These are phyloP conservation scores for Adiantum capillusveneris DNA, from an alignment of 75 land plant genomes.

Conservation along the genomic window DNA sequence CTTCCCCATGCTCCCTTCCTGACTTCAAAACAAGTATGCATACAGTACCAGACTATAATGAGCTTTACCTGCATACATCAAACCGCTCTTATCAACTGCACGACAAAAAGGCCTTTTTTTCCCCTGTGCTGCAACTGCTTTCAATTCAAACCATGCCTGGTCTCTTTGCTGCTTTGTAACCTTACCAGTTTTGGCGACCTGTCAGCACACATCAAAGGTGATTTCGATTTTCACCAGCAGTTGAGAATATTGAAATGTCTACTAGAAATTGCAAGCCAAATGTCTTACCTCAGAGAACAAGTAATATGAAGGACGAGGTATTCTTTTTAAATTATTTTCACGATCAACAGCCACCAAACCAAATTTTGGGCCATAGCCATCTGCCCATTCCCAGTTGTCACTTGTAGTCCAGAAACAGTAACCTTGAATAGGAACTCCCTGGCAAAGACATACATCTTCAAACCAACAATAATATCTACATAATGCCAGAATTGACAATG, in stretches of 20 bases:
- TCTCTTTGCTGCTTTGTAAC: conserved; percentile 63
- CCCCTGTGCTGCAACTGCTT: conserved; percentile 48
- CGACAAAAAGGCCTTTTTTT: conserved; percentile 71
- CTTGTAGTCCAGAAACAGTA: conserved; percentile 97
- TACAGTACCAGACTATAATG: too few species aligned
- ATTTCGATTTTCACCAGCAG: not conserved
- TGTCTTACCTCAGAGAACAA: conserved; percentile 67
- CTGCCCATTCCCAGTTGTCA: conserved; percentile 99
- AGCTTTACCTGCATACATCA: conserved; percentile 98
- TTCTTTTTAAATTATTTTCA: conserved; percentile 61
- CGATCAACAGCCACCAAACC: conserved; percentile 97
- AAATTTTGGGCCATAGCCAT: conserved; percentile 99
- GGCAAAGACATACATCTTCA: not conserved
- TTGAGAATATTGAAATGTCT: too few species aligned
- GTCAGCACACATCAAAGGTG: conserved; percentile 6
- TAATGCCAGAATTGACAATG: too few species aligned
- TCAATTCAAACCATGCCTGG: conserved; percentile 79
- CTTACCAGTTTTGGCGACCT: conserved; percentile 75
- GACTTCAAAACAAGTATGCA: too few species aligned
- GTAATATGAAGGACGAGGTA: conserved; percentile 82
- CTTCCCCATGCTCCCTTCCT: too few species aligned
- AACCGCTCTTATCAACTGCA: conserved; percentile 51
- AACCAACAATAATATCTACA: too few species aligned
- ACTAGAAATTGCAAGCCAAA: too few species aligned
- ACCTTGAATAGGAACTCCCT: conserved; percentile 92